Evolutionary conservation across 192 early-diverging fungal species (phyloP).

Genomic region (Coemansia sp.): DNA sequence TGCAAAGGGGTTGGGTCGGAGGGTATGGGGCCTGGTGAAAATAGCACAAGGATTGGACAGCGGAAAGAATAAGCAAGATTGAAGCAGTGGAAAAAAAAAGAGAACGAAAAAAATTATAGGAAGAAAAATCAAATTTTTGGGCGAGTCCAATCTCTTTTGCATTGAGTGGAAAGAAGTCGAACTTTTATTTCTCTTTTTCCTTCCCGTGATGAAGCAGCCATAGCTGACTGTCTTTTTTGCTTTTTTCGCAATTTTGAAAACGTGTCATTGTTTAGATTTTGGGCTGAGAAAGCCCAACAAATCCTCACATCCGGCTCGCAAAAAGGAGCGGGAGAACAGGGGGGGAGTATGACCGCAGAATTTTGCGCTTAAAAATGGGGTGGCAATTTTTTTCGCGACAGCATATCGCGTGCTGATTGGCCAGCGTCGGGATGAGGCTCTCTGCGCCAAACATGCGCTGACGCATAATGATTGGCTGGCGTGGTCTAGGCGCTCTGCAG

Average conservation of each 20-base stretch:
- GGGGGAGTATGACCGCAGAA: no score
- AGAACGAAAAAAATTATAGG: slow-evolving; percentile 8
- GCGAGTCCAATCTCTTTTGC: slow-evolving; percentile 9
- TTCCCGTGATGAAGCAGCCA: not conserved
- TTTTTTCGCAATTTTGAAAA: not conserved
- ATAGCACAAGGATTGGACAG: not conserved
- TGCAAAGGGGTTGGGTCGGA: not conserved
- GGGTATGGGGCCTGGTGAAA: not conserved
- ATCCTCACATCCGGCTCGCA: not conserved
- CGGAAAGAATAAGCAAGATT: not conserved
- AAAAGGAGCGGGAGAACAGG: not conserved
- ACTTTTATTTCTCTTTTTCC: not conserved
- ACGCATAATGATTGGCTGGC: not conserved
- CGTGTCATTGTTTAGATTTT: no score
- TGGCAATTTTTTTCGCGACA: not conserved
- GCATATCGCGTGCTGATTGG: slow-evolving; percentile 23
- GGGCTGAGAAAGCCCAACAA: no score
- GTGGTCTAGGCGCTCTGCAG: not conserved
- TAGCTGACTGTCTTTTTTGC: not conserved
- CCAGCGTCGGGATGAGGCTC: not conserved
- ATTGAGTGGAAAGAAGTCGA: not conserved
- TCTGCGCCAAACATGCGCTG: not conserved
- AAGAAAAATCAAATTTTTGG: slow-evolving; percentile 14
- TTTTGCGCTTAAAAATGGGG: no score
- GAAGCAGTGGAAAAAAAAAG: not conserved